Evolutionary conservation across 495 filamentous ascomycete genomes (phyloP).

Genomic region (Barbatosphaeria neglecta): DNA sequence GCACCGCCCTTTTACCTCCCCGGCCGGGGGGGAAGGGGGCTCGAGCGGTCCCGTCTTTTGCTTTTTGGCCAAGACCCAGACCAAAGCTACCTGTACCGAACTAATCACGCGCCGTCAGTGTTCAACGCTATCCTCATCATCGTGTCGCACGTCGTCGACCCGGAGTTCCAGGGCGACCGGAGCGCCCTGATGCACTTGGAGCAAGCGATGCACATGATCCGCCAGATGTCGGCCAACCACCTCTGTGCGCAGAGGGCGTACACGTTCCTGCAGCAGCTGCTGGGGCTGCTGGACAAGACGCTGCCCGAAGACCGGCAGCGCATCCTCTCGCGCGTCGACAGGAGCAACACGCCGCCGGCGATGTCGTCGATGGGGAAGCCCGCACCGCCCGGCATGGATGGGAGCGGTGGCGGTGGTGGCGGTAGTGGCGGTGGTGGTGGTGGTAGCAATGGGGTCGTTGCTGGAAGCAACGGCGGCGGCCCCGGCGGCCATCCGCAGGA

Average conservation of each 20-base stretch:
- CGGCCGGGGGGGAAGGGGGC: background rate
- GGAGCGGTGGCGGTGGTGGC: no score
- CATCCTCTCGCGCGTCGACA: background rate
- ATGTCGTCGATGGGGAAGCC: background rate
- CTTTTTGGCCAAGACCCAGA: no score
- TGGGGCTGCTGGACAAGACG: constrained; percentile 3
- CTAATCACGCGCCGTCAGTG: background rate
- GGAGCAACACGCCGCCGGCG: constrained; percentile 1
- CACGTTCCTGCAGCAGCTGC: constrained; percentile 3
- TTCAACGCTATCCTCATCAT: constrained; percentile 3
- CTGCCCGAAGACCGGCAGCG: constrained; percentile 2
- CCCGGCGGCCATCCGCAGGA: background rate
- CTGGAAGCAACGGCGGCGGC: no score
- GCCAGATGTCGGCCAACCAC: constrained; percentile 4
- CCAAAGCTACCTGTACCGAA: background rate
- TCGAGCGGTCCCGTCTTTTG: no score
- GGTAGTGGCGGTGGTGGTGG: no score
- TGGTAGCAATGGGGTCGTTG: no score
- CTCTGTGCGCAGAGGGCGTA: constrained; percentile 4
- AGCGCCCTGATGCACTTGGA: constrained; percentile 2
- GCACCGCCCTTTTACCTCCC: background rate
- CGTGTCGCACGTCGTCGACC: constrained; percentile 4
- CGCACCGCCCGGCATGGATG: no score
- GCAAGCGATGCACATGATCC: constrained; percentile 4
- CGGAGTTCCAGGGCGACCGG: constrained; percentile 1